A percentile compares a stretch with the other conserved stretches of the same genome.
Evolutionary conservation across 768 basidiomycete species (phyloP).

Genomic region (Tylopilus felleus): DNA sequence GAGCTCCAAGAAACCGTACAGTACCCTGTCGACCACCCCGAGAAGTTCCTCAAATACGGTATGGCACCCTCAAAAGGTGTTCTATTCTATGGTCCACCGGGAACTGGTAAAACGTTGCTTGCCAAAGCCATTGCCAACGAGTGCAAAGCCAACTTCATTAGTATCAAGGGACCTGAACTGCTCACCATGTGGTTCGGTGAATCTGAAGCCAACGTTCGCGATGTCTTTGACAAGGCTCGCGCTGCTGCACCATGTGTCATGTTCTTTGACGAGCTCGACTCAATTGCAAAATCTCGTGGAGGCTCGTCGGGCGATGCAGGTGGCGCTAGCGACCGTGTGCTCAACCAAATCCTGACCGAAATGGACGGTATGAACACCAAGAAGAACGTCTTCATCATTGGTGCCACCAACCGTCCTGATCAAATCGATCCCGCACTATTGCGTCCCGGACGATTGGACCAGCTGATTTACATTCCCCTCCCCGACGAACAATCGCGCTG

Average conservation of each 20-base stretch:
- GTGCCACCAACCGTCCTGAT: slow-evolving; percentile 95
- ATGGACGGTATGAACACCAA: slow-evolving; percentile 99
- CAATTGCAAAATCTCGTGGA: slow-evolving; percentile 97
- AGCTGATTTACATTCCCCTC: slow-evolving; percentile 98
- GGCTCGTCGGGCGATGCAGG: slow-evolving; percentile 82
- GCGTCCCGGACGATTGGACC: slow-evolving; percentile 97
- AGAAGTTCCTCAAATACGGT: slow-evolving; percentile 99
- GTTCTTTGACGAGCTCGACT: slow-evolving; percentile 99
- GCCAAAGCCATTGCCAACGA: slow-evolving; percentile 99
- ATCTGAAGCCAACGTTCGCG: slow-evolving; percentile 99
- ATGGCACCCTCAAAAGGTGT: slow-evolving; percentile 99
- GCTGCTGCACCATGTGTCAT: slow-evolving; percentile 99
- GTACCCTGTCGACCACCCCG: slow-evolving; percentile 99
- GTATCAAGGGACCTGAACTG: slow-evolving; percentile 98
- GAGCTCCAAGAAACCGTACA: slow-evolving; percentile 99
- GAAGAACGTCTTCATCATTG: slow-evolving; percentile 99
- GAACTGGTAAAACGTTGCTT: slow-evolving; percentile 98
- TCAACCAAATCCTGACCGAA: slow-evolving; percentile 96
- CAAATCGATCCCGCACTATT: slow-evolving; percentile 91
- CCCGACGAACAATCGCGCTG: slow-evolving; percentile 91
- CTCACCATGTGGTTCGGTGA: slow-evolving; percentile 99
- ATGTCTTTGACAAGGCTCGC: slow-evolving; percentile 99
- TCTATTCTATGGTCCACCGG: slow-evolving; percentile 98
- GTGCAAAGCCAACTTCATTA: slow-evolving; percentile 99
- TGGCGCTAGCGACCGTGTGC: slow-evolving; percentile 95